Evolutionary conservation across 331 rosid genomes (phyloP).

Genomic region (Malus hybrid): DNA sequence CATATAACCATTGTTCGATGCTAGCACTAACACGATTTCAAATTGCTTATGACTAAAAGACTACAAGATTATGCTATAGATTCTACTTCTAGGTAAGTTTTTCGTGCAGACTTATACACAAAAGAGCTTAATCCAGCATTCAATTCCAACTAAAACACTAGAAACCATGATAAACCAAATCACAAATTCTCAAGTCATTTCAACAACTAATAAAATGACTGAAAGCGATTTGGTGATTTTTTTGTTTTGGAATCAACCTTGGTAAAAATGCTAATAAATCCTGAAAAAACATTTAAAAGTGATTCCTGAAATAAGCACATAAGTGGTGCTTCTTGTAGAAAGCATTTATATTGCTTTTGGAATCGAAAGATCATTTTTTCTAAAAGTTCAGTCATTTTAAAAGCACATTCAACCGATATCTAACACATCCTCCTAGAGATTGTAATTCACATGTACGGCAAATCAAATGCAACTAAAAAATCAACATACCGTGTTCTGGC

Average conservation of each 20-base stretch:
- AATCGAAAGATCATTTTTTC: no score
- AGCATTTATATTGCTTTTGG: no score
- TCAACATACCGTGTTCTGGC: conserved; percentile 50
- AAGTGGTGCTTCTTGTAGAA: no score
- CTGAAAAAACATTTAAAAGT: no score
- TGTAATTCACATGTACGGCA: no score
- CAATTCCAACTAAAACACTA: neutral
- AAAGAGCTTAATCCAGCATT: neutral
- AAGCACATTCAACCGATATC: no score
- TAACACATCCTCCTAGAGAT: no score
- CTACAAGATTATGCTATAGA: neutral
- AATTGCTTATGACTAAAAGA: neutral
- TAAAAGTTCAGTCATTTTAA: no score
- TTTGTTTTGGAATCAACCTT: no score
- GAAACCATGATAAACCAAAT: neutral
- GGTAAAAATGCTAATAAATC: no score
- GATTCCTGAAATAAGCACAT: no score
- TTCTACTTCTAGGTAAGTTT: neutral
- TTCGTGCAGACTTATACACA: neutral
- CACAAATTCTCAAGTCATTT: neutral
- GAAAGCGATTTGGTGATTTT: no score
- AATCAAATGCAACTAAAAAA: neutral
- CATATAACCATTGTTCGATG: neutral
- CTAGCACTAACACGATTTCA: neutral
- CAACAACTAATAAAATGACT: neutral